phyloP scores from a whole-genome alignment of 2,329 filamentous ascomycete species.

The Cordyceps militaris region DNA sequence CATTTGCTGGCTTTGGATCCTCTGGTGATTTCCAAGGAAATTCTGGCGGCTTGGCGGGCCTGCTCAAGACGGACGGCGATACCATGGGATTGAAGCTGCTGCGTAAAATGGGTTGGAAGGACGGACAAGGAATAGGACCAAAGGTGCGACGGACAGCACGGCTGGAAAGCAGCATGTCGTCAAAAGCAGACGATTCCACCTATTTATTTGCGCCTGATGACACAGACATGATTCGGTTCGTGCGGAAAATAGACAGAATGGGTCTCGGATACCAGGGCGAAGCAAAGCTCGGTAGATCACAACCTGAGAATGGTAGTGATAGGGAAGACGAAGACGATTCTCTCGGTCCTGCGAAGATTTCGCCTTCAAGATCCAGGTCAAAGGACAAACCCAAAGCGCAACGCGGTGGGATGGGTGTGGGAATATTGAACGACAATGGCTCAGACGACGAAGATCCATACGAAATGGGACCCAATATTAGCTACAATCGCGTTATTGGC shows the following conservation, averaged over 20 bases:
- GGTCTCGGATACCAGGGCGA: slow-evolving; percentile 63
- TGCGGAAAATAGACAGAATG: slow-evolving; percentile 59
- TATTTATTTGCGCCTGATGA: slow-evolving; percentile 86
- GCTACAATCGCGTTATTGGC: slow-evolving; percentile 75
- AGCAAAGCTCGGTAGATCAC: slow-evolving; percentile 38
- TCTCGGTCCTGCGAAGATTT: slow-evolving; percentile 16
- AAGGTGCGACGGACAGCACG: slow-evolving; percentile 71
- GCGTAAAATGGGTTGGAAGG: slow-evolving; percentile 91
- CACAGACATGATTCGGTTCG: slow-evolving; percentile 58
- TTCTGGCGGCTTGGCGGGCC: slow-evolving; percentile 48
- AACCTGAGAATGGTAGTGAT: slow-evolving; percentile 30
- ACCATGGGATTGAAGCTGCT: slow-evolving; percentile 82
- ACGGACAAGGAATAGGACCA: slow-evolving; percentile 86
- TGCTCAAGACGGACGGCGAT: slow-evolving; percentile 67
- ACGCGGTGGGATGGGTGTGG: slow-evolving; percentile 73
- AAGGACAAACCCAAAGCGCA: slow-evolving; percentile 37
- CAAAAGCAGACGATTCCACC: slow-evolving; percentile 36
- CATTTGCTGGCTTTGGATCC: slow-evolving; percentile 69
- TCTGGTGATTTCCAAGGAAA: slow-evolving; percentile 48
- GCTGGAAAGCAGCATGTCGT: slow-evolving; percentile 40
- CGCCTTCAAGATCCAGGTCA: slow-evolving; percentile 32
- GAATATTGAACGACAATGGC: slow-evolving; percentile 83
- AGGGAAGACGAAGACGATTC: slow-evolving; percentile 37
- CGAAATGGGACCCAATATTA: slow-evolving; percentile 83
- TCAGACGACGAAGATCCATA: slow-evolving; percentile 96